These are phyloP conservation scores for Silene coronaria DNA, from an alignment of 179 eudicot genomes.

Conservation along the genomic window DNA sequence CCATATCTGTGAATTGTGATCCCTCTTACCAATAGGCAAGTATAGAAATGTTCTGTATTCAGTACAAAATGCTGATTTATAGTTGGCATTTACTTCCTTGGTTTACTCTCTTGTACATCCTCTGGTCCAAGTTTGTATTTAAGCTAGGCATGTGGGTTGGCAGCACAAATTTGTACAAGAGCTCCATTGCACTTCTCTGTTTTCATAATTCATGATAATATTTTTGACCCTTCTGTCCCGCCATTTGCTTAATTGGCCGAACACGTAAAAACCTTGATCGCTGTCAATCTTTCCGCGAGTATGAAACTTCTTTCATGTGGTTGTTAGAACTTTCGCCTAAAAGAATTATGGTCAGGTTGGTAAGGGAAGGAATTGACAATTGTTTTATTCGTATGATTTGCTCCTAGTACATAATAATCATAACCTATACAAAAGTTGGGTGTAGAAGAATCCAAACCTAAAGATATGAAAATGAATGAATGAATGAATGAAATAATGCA, in stretches of 20 bases:
- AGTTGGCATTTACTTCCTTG: constrained; percentile 22
- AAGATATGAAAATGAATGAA: neutral
- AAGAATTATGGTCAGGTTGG: too few relatives aligned
- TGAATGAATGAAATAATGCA: neutral
- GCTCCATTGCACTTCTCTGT: too few relatives aligned
- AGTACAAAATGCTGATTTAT: constrained; percentile 22
- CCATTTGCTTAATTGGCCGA: too few relatives aligned
- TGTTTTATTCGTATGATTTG: neutral
- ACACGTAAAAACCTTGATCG: too few relatives aligned
- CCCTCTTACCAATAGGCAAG: too few relatives aligned
- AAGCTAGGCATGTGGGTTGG: constrained; percentile 20
- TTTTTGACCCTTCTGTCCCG: too few relatives aligned
- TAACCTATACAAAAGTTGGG: neutral
- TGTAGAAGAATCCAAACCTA: constrained; percentile 5
- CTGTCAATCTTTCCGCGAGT: too few relatives aligned
- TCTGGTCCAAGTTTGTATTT: constrained; percentile 18
- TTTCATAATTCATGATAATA: too few relatives aligned
- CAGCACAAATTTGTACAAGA: neutral
- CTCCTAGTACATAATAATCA: neutral
- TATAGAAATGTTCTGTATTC: constrained; percentile 20
- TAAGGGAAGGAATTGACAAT: neutral
- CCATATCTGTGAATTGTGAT: constrained; percentile 17
- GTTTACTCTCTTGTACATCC: constrained; percentile 13
- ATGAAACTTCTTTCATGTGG: too few relatives aligned
- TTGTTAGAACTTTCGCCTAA: too few relatives aligned